These are phyloP conservation scores for Moringa oleifera DNA, from an alignment of 345 rosid genomes.

Conservation along the genomic window DNA sequence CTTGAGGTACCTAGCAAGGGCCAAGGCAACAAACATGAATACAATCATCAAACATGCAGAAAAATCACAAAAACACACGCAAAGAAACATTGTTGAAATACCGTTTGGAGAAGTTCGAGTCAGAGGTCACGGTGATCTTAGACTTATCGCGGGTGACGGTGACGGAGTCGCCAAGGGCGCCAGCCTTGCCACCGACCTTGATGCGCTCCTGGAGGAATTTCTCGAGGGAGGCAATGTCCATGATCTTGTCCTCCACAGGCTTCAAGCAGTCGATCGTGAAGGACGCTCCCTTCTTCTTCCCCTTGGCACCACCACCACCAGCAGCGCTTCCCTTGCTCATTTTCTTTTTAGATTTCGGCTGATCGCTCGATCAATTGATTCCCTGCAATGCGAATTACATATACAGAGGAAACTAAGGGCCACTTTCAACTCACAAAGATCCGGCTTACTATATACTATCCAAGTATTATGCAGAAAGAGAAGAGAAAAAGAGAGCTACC, in stretches of 20 bases:
- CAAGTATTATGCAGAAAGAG: no score
- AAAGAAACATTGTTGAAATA: constrained; percentile 10
- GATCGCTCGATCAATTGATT: no score
- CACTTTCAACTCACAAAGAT: no score
- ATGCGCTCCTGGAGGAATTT: constrained; percentile 82
- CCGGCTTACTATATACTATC: no score
- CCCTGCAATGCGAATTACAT: no score
- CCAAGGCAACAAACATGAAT: no score
- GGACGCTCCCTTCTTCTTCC: constrained; percentile 37
- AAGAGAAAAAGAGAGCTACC: no score
- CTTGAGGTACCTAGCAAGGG: constrained; percentile 77
- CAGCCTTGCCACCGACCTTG: constrained; percentile 82
- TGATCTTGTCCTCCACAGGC: constrained; percentile 37
- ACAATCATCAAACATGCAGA: no score
- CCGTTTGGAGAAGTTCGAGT: constrained; percentile 74
- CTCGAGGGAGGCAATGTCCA: constrained; percentile 79
- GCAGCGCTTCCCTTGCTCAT: constrained; percentile 34
- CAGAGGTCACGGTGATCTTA: constrained; percentile 66
- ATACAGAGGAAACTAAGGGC: no score
- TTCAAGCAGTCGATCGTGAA: constrained; percentile 30
- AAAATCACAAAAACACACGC: no score
- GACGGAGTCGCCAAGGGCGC: constrained; percentile 62
- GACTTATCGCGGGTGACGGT: constrained; percentile 53
- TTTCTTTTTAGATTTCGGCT: no score
- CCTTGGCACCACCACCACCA: constrained; percentile 27